phyloP scores from a whole-genome alignment of 1,284 basidiomycete genomes.

The Earliella scabrosa region DNA sequence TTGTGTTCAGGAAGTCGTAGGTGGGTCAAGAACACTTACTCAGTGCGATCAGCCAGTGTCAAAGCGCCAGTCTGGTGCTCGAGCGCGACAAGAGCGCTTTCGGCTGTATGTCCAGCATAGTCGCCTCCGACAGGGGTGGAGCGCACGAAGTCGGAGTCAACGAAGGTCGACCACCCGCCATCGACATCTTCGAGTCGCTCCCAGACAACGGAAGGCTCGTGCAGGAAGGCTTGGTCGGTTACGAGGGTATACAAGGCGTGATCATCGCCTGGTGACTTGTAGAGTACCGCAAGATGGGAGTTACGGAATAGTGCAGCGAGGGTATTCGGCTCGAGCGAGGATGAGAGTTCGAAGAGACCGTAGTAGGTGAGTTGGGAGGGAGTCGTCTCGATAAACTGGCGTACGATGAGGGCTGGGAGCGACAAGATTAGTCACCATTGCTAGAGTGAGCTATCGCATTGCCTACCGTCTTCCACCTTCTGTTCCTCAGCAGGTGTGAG shows the following conservation, averaged over 20 bases:
- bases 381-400: slow-evolving; percentile 72
- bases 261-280: slow-evolving; percentile 55
- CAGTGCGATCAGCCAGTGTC: slow-evolving; percentile 51
- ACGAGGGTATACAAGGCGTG: slow-evolving; percentile 77
- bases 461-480: slow-evolving; percentile 76
- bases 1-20: neutral
- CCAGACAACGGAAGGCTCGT: slow-evolving; percentile 84
- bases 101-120: slow-evolving; percentile 74
- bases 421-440: too few relatives aligned
- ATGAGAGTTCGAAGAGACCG: slow-evolving; percentile 73
- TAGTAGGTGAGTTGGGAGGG: slow-evolving; percentile 88
- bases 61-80: slow-evolving; percentile 31
- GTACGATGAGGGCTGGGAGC: slow-evolving; percentile 63
- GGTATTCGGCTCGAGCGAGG: slow-evolving; percentile 54
- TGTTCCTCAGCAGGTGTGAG: slow-evolving; percentile 53
- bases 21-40: slow-evolving; percentile 44
- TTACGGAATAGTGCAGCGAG: slow-evolving; percentile 86
- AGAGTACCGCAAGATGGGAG: slow-evolving; percentile 87
- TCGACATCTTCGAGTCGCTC: slow-evolving; percentile 89
- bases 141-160: slow-evolving; percentile 69
- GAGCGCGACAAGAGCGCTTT: slow-evolving; percentile 50
- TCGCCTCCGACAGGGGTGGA: slow-evolving; percentile 78
- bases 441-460: slow-evolving; percentile 30
- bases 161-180: slow-evolving; percentile 75
- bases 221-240: slow-evolving; percentile 80